Conservation (phyloP, 1,284 basidiomycete genomes). For the Ustilago nuda region DNA sequence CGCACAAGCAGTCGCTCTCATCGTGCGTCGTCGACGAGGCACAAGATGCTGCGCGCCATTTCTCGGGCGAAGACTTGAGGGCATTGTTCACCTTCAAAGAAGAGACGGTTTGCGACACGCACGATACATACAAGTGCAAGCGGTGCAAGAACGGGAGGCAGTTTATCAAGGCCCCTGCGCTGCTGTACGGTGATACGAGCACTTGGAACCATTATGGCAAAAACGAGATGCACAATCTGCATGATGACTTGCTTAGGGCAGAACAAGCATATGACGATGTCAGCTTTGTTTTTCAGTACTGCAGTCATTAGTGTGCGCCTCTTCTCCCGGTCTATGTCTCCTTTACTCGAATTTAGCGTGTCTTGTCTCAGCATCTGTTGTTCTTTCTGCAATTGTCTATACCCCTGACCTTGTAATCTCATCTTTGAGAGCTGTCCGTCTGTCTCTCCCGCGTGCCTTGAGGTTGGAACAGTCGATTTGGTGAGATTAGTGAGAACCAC, state of each 20-base stretch:
- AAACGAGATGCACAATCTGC: conserved; percentile 85
- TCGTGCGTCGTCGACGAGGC: conserved; percentile 98
- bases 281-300: conserved; percentile 71
- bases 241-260: conserved; percentile 93
- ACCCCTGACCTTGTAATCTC: conserved; percentile 8
- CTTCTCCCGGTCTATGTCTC: background rate
- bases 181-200: conserved; percentile 96
- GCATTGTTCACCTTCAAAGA: conserved; percentile 94
- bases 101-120: conserved; percentile 89
- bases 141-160: conserved; percentile 90
- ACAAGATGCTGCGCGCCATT: conserved; percentile 94
- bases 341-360: background rate
- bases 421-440: background rate
- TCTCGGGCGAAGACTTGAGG: conserved; percentile 87
- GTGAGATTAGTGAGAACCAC: too few relatives aligned
- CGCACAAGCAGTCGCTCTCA: conserved; percentile 94
- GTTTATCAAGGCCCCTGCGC: conserved; percentile 81
- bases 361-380: background rate
- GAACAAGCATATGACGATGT: conserved; percentile 87
- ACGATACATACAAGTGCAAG: conserved; percentile 84
- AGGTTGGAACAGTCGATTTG: too few relatives aligned
- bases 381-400: conserved; percentile 2
- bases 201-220: conserved; percentile 99
- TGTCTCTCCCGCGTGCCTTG: background rate
- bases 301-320: conserved; percentile 54